These are phyloP conservation scores for Xerocomus nothofagi DNA, from an alignment of 1,284 basidiomycete genomes.

Conservation along the genomic window DNA sequence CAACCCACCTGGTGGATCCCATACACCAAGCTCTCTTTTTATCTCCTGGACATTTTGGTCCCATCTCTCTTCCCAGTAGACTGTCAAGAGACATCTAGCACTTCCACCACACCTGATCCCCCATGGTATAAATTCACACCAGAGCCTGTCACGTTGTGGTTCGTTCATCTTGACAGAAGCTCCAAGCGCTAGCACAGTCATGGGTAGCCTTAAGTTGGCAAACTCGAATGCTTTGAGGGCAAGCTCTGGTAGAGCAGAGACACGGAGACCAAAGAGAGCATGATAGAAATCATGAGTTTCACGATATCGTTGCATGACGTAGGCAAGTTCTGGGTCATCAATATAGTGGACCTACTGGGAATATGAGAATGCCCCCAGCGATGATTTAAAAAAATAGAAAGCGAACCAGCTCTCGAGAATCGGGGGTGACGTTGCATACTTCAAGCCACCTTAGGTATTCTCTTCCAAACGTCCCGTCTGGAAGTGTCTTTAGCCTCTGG, in stretches of 20 bases:
- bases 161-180: conserved; percentile 50
- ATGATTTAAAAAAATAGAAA: background rate
- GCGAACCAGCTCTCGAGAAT: conserved; percentile 87
- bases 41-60: conserved; percentile 78
- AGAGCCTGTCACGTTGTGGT: conserved; percentile 56
- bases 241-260: conserved; percentile 91
- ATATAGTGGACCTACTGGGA: conserved; percentile 83
- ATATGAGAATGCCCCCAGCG: conserved; percentile 4
- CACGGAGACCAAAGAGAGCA: conserved; percentile 83
- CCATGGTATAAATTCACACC: conserved; percentile 87
- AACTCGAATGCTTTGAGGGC: conserved; percentile 96
- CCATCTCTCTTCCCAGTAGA: conserved; percentile 98
- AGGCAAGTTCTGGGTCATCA: conserved; percentile 89
- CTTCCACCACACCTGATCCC: conserved; percentile 80
- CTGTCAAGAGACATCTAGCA: conserved; percentile 77
- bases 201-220: conserved; percentile 88
- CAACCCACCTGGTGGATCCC: conserved; percentile 58
- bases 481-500: conserved; percentile 60
- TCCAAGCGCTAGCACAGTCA: conserved; percentile 71
- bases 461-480: conserved; percentile 82
- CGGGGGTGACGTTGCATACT: conserved; percentile 89
- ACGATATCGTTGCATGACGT: conserved; percentile 97
- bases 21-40: conserved; percentile 81
- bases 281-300: conserved; percentile 99
- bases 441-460: conserved; percentile 93